Evolutionary conservation across 768 basidiomycete genomes (phyloP), one percentile per base, ranked within the genome.

Genomic region (Grammothele lineata): DNA sequence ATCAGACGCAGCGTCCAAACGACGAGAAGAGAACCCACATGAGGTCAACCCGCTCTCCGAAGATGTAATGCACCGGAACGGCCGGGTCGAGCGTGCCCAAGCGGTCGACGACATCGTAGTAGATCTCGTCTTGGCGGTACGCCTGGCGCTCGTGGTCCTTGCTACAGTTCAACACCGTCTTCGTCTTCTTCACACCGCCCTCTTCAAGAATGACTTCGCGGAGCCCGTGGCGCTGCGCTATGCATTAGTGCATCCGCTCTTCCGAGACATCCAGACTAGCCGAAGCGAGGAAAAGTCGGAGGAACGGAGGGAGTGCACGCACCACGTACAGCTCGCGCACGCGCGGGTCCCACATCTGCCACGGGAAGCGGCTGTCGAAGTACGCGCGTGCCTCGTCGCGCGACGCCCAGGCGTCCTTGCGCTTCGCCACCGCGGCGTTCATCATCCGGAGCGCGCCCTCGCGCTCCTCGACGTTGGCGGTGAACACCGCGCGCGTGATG

Each of bases 331-430:
- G 41, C 5, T 55, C 61, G n/a, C 76, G 41, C 1, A 70, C 66
- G 4, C 71, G 63, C 3, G 62, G 58, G 55, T 79, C 72, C 74
- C 74, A 79, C 5, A 53, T 53, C 33, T 60, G 68, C 75, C 76
- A 80, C 1, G 76, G 76, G 35, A 64, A 53, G 10, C 72, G 65
- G 36, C 68, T 66, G 15, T 50, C 59, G 38, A 77, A 70, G 60
- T 72, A 77, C 24, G 52, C 41, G 14, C 65, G 65, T 2, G 77
- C 78, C 12, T 67, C 66, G 22, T 70, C 65, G 22, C 63, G 60
- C 12, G 66, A 70, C 1, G 54, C 45, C 76, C 76, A 80, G 3
- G 47, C 1, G 38, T 51, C 50, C 3, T 38, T 37, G 14, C 54
- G 50, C 44, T 27, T 45, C 2, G 42, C 37, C 12, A 51, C 34